A percentile compares a stretch with the other conserved stretches of the same genome.
These are phyloP conservation scores for Geranomyces michiganensis DNA, from an alignment of 192 early-diverging fungal species.

Conservation along the genomic window DNA sequence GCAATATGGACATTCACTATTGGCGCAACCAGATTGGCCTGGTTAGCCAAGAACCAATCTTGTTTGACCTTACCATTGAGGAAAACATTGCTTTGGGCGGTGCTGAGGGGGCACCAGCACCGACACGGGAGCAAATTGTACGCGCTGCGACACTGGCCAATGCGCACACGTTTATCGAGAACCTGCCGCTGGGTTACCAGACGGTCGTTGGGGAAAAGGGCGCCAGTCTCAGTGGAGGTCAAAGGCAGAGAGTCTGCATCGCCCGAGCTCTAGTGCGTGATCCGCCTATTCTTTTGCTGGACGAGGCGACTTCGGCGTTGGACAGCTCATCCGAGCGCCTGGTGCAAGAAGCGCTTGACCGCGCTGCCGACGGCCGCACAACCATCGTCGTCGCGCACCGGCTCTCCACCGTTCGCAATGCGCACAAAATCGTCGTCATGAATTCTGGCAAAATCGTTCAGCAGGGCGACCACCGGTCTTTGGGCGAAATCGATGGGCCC, in stretches of 20 bases:
- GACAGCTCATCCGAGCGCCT: too few species aligned
- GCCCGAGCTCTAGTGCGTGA: constrained; percentile 86
- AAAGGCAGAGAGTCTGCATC: constrained; percentile 89
- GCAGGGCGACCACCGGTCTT: constrained; percentile 63
- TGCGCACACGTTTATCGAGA: constrained; percentile 78
- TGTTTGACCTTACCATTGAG: constrained; percentile 81
- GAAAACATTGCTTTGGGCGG: constrained; percentile 82
- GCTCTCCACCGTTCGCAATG: too few species aligned
- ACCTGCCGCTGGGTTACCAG: constrained; percentile 50
- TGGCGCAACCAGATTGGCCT: constrained; percentile 81
- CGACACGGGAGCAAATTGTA: constrained; percentile 54
- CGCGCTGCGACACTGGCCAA: constrained; percentile 70
- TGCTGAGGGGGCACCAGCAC: not conserved
- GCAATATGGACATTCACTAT: constrained; percentile 75
- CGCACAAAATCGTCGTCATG: constrained; percentile 87
- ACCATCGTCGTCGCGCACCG: too few species aligned
- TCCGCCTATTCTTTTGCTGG: constrained; percentile 73
- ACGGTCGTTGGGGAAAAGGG: constrained; percentile 31
- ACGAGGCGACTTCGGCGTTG: constrained; percentile 64
- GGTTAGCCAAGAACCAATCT: constrained; percentile 87
- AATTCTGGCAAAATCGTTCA: constrained; percentile 66
- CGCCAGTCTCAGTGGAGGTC: constrained; percentile 60
- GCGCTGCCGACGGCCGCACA: too few species aligned
- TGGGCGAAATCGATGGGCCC: constrained; percentile 58
- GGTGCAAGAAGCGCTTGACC: too few species aligned